These are phyloP conservation scores for Macrocybe gigantea DNA, from an alignment of 768 basidiomycete genomes.

Conservation along the genomic window DNA sequence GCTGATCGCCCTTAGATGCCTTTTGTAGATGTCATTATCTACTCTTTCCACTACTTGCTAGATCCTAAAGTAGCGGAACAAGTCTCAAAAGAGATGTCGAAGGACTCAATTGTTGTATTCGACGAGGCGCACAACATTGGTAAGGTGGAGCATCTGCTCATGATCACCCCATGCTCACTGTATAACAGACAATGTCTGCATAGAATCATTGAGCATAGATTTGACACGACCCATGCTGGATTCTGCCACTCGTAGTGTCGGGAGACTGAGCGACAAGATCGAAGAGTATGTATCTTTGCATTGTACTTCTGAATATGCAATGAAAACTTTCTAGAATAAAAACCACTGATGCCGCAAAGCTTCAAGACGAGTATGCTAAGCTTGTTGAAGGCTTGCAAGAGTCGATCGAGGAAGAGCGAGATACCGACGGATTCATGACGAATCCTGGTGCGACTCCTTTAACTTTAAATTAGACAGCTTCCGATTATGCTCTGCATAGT, in stretches of 20 bases:
- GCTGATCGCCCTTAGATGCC: constrained; percentile 60
- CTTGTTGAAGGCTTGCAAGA: constrained; percentile 92
- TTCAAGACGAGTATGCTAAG: constrained; percentile 95
- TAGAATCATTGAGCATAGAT: constrained; percentile 97
- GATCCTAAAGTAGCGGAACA: constrained; percentile 99
- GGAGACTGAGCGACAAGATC: constrained; percentile 83
- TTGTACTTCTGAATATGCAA: constrained; percentile 1
- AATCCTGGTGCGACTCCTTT: constrained; percentile 62
- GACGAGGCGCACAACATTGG: constrained; percentile 99
- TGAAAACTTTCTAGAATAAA: constrained; percentile 64
- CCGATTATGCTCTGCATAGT: constrained; percentile 37
- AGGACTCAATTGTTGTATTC: constrained; percentile 98
- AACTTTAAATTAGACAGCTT: neutral
- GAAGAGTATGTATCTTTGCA: constrained; percentile 65
- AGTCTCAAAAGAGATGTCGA: constrained; percentile 95
- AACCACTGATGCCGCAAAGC: constrained; percentile 83
- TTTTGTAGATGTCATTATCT: constrained; percentile 94
- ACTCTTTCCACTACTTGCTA: constrained; percentile 97
- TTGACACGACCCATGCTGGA: constrained; percentile 97
- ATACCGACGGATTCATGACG: constrained; percentile 82
- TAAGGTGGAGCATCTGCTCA: constrained; percentile 23
- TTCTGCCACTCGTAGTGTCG: constrained; percentile 84
- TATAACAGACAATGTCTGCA: constrained; percentile 89
- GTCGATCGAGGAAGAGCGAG: constrained; percentile 34
- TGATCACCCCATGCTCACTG: constrained; percentile 18